Percentiles rank a stretch among this genome's conserved stretches.
These are phyloP conservation scores for Lepiota subincarnata DNA, from an alignment of 768 basidiomycete species.

Conservation along the genomic window DNA sequence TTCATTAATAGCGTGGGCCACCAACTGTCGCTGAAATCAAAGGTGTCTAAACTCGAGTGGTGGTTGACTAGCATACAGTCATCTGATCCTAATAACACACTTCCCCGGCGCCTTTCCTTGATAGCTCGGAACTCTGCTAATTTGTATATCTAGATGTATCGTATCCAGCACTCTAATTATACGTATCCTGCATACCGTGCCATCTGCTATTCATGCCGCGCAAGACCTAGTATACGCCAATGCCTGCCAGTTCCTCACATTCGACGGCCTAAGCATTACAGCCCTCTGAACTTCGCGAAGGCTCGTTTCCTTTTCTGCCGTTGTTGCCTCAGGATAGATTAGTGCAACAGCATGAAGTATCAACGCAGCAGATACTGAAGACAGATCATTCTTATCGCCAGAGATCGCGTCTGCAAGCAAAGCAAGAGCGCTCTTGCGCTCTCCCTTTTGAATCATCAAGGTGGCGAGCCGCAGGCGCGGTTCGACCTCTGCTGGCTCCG, in stretches of 20 bases:
- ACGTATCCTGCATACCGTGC: background rate
- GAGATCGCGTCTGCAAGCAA: constrained; percentile 31
- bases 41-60: constrained; percentile 52
- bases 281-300: constrained; percentile 55
- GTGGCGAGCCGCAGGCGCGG: constrained; percentile 51
- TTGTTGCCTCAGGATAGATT: constrained; percentile 17
- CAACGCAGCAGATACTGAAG: constrained; percentile 37
- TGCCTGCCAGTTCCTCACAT: constrained; percentile 50
- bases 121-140: constrained; percentile 22
- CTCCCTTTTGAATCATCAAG: constrained; percentile 47
- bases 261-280: constrained; percentile 57
- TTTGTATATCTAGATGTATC: constrained; percentile 8
- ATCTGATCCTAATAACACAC: constrained; percentile 29
- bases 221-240: constrained; percentile 49
- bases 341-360: constrained; percentile 49
- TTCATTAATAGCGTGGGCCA: constrained; percentile 30
- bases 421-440: constrained; percentile 40
- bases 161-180: constrained; percentile 10
- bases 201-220: background rate
- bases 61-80: constrained; percentile 55
- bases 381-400: constrained; percentile 24
- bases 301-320: constrained; percentile 22
- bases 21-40: constrained; percentile 34
- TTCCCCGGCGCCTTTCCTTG: constrained; percentile 49
- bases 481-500: constrained; percentile 49